Conservation (phyloP, 2,329 filamentous ascomycete species). For the Pezicula carpinea region DNA sequence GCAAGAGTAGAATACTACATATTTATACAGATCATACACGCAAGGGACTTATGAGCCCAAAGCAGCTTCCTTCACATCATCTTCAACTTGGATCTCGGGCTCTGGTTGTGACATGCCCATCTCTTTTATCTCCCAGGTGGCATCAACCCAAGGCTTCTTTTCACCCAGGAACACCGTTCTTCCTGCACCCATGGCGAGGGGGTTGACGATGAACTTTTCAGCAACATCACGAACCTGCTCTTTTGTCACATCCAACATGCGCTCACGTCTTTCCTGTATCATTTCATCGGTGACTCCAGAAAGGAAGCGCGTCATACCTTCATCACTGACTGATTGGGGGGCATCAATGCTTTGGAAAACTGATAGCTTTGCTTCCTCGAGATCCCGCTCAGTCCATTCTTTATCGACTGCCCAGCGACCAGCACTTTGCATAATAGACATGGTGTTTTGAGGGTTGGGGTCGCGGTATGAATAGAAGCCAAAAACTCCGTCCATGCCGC, state of each 20-base stretch:
- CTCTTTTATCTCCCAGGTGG: constrained; percentile 69
- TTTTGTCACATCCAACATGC: constrained; percentile 78
- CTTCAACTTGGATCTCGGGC: constrained; percentile 24
- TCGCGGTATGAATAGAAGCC: constrained; percentile 97
- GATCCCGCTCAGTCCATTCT: constrained; percentile 74
- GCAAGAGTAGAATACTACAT: constrained; percentile 25
- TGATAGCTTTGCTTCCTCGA: constrained; percentile 94
- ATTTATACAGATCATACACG: constrained; percentile 8
- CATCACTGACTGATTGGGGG: constrained; percentile 77
- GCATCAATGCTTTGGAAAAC: constrained; percentile 92
- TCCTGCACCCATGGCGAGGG: constrained; percentile 53
- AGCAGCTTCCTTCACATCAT: constrained; percentile 20
- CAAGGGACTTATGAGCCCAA: constrained; percentile 19
- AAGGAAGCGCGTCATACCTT: constrained; percentile 83
- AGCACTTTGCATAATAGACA: constrained; percentile 78
- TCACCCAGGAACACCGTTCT: constrained; percentile 75
- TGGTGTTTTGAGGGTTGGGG: constrained; percentile 84
- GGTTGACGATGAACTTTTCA: constrained; percentile 73
- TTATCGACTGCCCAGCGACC: constrained; percentile 80
- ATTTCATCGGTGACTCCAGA: constrained; percentile 83
- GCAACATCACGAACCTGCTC: constrained; percentile 78
- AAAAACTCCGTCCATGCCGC: constrained; percentile 77
- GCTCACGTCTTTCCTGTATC: constrained; percentile 78
- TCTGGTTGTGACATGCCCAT: constrained; percentile 58
- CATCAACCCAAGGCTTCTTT: constrained; percentile 74